These are phyloP conservation scores for Epichloe gansuensis DNA, from an alignment of 2,329 filamentous ascomycete species.

Conservation along the genomic window DNA sequence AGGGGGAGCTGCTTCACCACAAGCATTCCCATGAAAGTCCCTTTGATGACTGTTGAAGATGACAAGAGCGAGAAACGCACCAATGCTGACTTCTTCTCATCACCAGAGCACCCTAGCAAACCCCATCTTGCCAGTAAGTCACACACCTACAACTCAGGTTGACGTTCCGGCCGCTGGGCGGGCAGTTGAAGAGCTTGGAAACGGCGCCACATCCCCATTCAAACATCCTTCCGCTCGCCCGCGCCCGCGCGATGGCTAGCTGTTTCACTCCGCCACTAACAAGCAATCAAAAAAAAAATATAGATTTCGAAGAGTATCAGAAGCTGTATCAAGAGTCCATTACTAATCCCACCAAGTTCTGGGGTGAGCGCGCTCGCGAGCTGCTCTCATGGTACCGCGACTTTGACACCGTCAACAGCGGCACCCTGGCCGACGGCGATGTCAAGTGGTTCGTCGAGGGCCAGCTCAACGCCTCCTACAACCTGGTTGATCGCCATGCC, in stretches of 20 bases:
- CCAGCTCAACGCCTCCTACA: slow-evolving; percentile 88
- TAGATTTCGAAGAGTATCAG: slow-evolving; percentile 56
- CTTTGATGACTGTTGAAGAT: background rate
- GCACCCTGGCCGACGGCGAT: slow-evolving; percentile 68
- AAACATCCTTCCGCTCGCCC: slow-evolving; percentile 5
- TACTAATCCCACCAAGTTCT: slow-evolving; percentile 78
- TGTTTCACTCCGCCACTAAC: background rate
- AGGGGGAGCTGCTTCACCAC: no score
- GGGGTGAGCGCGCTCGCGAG: slow-evolving; percentile 75
- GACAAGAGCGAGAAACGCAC: background rate
- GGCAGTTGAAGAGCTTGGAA: background rate
- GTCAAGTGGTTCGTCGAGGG: slow-evolving; percentile 93
- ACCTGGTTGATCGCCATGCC: slow-evolving; percentile 95
- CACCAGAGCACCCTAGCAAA: slow-evolving; percentile 54
- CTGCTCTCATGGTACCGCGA: slow-evolving; percentile 83
- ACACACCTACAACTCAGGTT: background rate
- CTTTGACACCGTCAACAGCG: slow-evolving; percentile 78
- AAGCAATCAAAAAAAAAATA: slow-evolving; percentile 15
- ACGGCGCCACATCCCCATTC: slow-evolving; percentile 2
- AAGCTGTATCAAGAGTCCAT: slow-evolving; percentile 74
- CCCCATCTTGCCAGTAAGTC: slow-evolving; percentile 53
- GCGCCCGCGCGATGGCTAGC: background rate
- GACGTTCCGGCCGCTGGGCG: background rate
- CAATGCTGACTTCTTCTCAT: slow-evolving; percentile 18
- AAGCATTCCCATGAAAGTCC: no score